A percentile compares a stretch with the other conserved stretches of the same genome.
phyloP scores from a whole-genome alignment of 495 filamentous ascomycete genomes.

The Hyaloscypha hepaticicola region DNA sequence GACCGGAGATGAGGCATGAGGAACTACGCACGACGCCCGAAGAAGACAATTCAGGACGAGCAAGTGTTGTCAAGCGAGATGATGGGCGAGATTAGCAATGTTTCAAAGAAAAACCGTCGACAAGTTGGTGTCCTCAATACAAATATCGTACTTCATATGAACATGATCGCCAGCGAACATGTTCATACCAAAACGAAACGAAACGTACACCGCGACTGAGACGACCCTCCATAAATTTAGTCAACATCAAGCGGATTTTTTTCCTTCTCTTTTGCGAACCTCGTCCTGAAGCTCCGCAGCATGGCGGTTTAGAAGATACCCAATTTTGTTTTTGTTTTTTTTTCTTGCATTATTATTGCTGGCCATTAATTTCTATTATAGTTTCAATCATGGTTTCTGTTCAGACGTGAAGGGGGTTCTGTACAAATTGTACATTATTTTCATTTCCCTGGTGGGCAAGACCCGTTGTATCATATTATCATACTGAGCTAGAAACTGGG shows the following conservation, averaged over 20 bases:
- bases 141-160: background rate
- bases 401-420: constrained; percentile 3
- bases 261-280: background rate
- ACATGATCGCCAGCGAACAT: constrained; percentile 1
- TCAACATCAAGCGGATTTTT: background rate
- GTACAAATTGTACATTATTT: constrained; percentile 17
- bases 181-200: constrained; percentile 7
- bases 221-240: constrained; percentile 6
- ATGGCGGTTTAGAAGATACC: constrained; percentile 27
- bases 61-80: constrained; percentile 32
- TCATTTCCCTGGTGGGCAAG: constrained; percentile 1
- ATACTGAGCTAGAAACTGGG: constrained; percentile 7
- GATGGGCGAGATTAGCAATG: constrained; percentile 31
- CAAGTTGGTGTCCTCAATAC: background rate
- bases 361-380: constrained; percentile 8
- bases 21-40: constrained; percentile 29
- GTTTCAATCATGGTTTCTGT: background rate
- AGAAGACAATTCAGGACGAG: constrained; percentile 21
- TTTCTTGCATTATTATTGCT: constrained; percentile 15
- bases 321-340: no score
- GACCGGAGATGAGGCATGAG: constrained; percentile 32
- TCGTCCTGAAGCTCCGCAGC: constrained; percentile 3
- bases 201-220: constrained; percentile 9
- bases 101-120: constrained; percentile 25
- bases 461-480: constrained; percentile 17